Evolutionary conservation across 208 protist genomes (phyloP).

Genomic region (Trichomonas gallinae): DNA sequence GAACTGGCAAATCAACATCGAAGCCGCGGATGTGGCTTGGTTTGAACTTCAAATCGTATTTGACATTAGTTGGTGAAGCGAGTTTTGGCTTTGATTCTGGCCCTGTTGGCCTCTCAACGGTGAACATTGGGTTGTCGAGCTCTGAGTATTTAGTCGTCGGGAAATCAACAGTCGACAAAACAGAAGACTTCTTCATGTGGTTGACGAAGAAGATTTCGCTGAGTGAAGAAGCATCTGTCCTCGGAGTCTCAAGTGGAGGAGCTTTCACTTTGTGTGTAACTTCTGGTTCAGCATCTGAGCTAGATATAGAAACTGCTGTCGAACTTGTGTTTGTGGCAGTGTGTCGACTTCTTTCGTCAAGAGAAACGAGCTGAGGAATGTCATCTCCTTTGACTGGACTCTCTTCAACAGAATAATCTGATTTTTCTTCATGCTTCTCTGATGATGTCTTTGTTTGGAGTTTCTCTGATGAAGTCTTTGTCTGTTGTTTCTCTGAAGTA

Average conservation of each 20-base stretch:
- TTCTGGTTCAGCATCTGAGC: background rate
- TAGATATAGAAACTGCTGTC: background rate
- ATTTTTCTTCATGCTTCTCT: too few species aligned
- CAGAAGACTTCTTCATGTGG: background rate
- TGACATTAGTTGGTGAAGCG: too few species aligned
- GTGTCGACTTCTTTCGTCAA: background rate
- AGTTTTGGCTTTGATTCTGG: too few species aligned
- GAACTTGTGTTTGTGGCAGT: background rate
- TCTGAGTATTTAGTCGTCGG: background rate
- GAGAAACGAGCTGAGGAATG: background rate
- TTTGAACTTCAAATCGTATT: too few species aligned
- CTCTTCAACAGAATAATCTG: background rate
- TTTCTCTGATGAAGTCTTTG: too few species aligned
- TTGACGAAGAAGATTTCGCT: background rate
- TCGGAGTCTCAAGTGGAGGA: background rate
- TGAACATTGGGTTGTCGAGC: background rate
- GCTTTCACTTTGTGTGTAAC: background rate
- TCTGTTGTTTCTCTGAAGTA: too few species aligned
- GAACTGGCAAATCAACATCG: too few species aligned
- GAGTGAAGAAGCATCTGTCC: background rate
- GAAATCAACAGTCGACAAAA: background rate
- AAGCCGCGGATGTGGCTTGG: too few species aligned
- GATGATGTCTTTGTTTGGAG: too few species aligned
- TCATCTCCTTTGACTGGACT: background rate
- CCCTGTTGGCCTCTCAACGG: too few species aligned